These are phyloP conservation scores for Echeveria elegans DNA, from an alignment of 164 flowering plant species.

Conservation along the genomic window DNA sequence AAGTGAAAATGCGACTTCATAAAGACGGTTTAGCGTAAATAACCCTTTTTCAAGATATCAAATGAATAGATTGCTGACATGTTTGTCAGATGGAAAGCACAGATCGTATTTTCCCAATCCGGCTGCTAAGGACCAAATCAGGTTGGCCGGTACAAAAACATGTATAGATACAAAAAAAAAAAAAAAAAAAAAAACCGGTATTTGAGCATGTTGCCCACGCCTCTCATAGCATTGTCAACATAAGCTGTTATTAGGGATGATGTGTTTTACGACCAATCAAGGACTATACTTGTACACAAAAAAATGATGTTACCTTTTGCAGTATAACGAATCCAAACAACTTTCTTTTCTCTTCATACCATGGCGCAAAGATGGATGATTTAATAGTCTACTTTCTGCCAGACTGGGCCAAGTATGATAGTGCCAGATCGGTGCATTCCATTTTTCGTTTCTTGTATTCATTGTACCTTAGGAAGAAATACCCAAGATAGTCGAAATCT, in stretches of 20 bases:
- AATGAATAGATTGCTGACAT: too few relatives aligned
- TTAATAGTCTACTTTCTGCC: neutral
- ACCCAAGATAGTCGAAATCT: slow-evolving; percentile 79
- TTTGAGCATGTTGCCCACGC: neutral
- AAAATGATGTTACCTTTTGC: neutral
- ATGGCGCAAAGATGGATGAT: neutral
- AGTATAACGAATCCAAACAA: neutral
- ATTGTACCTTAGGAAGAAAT: slow-evolving; percentile 83
- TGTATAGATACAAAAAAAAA: neutral
- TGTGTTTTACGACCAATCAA: neutral
- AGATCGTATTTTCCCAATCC: too few relatives aligned
- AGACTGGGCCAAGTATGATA: slow-evolving; percentile 30
- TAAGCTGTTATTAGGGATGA: too few relatives aligned
- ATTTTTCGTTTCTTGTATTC: slow-evolving; percentile 72
- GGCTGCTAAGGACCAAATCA: too few relatives aligned
- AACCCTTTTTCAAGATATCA: too few relatives aligned
- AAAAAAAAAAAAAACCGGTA: neutral
- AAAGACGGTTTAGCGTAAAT: too few relatives aligned
- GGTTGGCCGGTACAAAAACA: too few relatives aligned
- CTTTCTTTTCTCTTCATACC: neutral
- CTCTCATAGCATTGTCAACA: neutral
- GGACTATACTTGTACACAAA: neutral
- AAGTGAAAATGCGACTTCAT: too few relatives aligned
- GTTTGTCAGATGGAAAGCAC: too few relatives aligned
- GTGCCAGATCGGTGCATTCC: slow-evolving; percentile 34